Evolutionary conservation across 2,329 filamentous ascomycete species (phyloP).

Genomic region (Chaetomiaceae sp.): DNA sequence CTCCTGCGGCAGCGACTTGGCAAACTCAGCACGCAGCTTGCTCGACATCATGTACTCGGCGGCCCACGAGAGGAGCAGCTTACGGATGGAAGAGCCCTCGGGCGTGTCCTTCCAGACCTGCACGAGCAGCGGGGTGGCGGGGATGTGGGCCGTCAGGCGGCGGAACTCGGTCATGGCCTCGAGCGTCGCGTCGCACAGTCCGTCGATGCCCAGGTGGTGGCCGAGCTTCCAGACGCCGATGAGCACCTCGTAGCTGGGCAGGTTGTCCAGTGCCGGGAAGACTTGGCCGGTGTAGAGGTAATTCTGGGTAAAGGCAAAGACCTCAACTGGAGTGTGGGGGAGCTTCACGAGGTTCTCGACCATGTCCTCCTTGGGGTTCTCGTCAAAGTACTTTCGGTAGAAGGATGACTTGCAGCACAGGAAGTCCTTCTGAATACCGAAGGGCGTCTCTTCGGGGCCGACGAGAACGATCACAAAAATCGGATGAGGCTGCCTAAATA

Average conservation of each 20-base stretch:
- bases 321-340: slow-evolving; percentile 40
- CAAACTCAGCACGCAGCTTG: slow-evolving; percentile 50
- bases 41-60: slow-evolving; percentile 58
- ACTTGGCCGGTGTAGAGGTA: slow-evolving; percentile 49
- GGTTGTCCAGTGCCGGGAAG: slow-evolving; percentile 34
- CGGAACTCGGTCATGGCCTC: slow-evolving; percentile 53
- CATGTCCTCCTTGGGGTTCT: slow-evolving; percentile 27
- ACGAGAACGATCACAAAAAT: slow-evolving; percentile 51
- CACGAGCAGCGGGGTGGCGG: slow-evolving; percentile 52
- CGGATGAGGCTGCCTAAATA: slow-evolving; percentile 45
- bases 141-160: slow-evolving; percentile 47
- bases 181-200: slow-evolving; percentile 50
- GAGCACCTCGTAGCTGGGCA: slow-evolving; percentile 49
- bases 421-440: slow-evolving; percentile 54
- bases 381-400: slow-evolving; percentile 42
- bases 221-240: slow-evolving; percentile 53
- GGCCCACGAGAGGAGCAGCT: slow-evolving; percentile 54
- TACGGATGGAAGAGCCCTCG: slow-evolving; percentile 52
- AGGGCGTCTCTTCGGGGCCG: slow-evolving; percentile 46
- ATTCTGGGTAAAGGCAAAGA: slow-evolving; percentile 50
- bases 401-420: slow-evolving; percentile 46
- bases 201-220: slow-evolving; percentile 44
- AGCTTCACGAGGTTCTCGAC: slow-evolving; percentile 47
- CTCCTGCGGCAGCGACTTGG: slow-evolving; percentile 54
- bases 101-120: slow-evolving; percentile 58